These are phyloP conservation scores for Flaveria linearis DNA, from an alignment of 129 eudicot species.

Conservation along the genomic window DNA sequence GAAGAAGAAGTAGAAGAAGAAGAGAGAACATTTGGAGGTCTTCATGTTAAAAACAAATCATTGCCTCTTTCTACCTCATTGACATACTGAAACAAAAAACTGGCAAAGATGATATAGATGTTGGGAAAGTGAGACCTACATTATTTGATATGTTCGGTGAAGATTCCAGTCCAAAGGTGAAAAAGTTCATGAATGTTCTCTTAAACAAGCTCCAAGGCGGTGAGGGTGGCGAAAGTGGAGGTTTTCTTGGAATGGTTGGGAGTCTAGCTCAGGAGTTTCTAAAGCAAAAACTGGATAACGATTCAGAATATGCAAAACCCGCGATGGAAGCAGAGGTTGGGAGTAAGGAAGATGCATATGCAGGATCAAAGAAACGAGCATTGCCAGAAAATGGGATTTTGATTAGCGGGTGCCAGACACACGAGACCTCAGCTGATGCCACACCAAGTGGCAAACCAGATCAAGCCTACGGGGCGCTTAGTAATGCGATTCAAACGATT, in stretches of 20 bases:
- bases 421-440: conserved; percentile 96
- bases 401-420: conserved; percentile 92
- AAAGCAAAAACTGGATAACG: conserved; percentile 73
- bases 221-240: conserved; percentile 47
- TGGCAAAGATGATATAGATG: conserved; percentile 58
- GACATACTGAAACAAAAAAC: conserved; percentile 83
- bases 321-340: conserved; percentile 50
- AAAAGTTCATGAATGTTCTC: conserved; percentile 77
- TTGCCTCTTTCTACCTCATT: conserved; percentile 81
- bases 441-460: conserved; percentile 66
- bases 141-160: conserved; percentile 63
- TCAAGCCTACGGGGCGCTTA: conserved; percentile 88
- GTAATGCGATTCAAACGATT: conserved; percentile 84
- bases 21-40: conserved; percentile 39
- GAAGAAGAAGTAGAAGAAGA: conserved; percentile 23
- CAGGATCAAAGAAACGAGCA: conserved; percentile 46
- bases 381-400: conserved; percentile 69
- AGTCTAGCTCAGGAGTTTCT: conserved; percentile 76
- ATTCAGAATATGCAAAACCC: conserved; percentile 51
- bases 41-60: conserved; percentile 62
- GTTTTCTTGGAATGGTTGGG: conserved; percentile 83
- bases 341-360: conserved; percentile 57
- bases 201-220: conserved; percentile 55
- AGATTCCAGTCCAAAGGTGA: conserved; percentile 69
- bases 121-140: conserved; percentile 78